Base-by-base conservation (phyloP, 768 basidiomycete genomes). In the Suillus americanus region DNA sequence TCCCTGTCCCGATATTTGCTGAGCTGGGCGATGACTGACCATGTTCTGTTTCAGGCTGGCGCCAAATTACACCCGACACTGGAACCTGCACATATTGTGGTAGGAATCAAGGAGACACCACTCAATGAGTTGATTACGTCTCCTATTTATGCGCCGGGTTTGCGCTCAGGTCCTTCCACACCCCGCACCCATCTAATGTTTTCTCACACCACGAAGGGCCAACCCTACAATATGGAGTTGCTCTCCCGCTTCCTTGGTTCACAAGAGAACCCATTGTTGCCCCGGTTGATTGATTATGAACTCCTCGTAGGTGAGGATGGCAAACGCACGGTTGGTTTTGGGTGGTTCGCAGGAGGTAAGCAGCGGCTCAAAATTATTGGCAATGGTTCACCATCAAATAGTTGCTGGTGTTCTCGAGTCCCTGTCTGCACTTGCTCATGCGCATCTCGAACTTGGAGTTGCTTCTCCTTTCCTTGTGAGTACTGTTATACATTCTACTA, bases 21-120 rank as follows among this genome's bases (percentile, higher is more conserved):
- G 35, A 62, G 23, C 25, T 64, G 18, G n/a, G 13, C 4, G 37
- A 14, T 60, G 20, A 61, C 56, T 60, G 13, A 62, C n/a, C 9
- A 18, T 28, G 40, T 28, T 28, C 14, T 57, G 3, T 51, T 20
- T 13, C 69, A 96, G 93, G 95, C 89, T 41, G 95, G 95, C 18
- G 95, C 95, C 23, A 79, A 74, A 18, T 73, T 94, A 62, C 81
- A 83, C 62, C 71, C 82, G 13, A 79, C 78, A n/a, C 81, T 94
- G 20, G 75, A 78, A 4, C 79, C 84, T 7, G 87, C 92, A 0
- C 88, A 95, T 67, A 86, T 97, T 60, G 75, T 95, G 38, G 71
- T 95, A 5, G 95, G 95, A 2, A 95, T 97, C 77, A 97, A 97
- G 70, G 95, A 97, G 74, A 86, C 90, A 0, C 90, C 91, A 10